Evolutionary conservation across 257 asterid genomes (phyloP).

Genomic region (Petrea volubilis): DNA sequence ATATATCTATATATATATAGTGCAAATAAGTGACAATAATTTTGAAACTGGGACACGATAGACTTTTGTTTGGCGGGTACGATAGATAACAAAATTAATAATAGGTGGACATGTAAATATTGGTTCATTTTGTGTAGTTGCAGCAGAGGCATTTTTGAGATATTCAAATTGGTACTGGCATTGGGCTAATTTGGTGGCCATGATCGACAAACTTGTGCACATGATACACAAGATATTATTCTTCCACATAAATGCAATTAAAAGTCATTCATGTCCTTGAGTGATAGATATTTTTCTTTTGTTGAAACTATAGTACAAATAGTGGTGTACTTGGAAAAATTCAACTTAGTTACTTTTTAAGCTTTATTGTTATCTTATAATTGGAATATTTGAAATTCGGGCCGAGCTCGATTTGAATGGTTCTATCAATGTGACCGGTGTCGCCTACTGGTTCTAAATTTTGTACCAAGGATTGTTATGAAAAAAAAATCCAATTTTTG

Average conservation of each 20-base stretch:
- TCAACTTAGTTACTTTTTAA: no score
- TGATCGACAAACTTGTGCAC: neutral
- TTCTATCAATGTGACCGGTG: no score
- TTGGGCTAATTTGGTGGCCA: neutral
- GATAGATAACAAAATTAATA: conserved; percentile 1
- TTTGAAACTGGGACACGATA: neutral
- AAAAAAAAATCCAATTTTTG: neutral
- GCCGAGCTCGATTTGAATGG: no score
- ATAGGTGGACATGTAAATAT: no score
- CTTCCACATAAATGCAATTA: neutral
- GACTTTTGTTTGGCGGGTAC: neutral
- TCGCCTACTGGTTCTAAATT: neutral
- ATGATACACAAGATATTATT: neutral
- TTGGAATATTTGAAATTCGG: no score
- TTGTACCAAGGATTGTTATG: neutral
- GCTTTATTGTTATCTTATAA: no score
- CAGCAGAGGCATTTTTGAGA: neutral
- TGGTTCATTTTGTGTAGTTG: neutral
- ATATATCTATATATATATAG: no score
- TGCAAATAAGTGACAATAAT: neutral
- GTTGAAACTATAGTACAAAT: no score
- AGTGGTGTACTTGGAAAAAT: no score
- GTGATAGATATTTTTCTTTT: no score
- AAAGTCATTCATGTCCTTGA: neutral
- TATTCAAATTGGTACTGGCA: neutral